A percentile compares a stretch with the other conserved stretches of the same genome.
These are phyloP conservation scores for Yarrowia sp. DNA, from an alignment of 805 yeast species.

Conservation along the genomic window DNA sequence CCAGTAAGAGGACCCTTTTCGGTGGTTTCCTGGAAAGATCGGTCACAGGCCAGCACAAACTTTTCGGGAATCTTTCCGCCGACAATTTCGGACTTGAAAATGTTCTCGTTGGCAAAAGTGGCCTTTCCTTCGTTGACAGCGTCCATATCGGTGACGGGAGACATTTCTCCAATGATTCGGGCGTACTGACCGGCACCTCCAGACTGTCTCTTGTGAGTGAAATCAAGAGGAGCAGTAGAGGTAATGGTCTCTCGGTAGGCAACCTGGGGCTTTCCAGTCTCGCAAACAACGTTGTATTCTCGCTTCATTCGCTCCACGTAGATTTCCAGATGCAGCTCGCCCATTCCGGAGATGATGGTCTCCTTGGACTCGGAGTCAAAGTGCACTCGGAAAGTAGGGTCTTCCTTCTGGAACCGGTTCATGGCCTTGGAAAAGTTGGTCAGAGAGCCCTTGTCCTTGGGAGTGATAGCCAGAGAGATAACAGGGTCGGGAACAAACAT, in stretches of 20 bases:
- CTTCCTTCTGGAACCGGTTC: constrained; percentile 97
- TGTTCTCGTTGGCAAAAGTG: constrained; percentile 44
- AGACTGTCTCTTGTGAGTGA: constrained; percentile 94
- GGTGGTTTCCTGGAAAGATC: constrained; percentile 91
- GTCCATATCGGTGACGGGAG: constrained; percentile 46
- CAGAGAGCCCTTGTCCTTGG: constrained; percentile 73
- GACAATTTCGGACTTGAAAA: constrained; percentile 80
- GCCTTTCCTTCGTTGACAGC: constrained; percentile 38
- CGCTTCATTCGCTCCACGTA: constrained; percentile 98
- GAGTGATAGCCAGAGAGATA: constrained; percentile 84
- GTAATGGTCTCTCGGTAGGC: constrained; percentile 93
- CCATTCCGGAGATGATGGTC: constrained; percentile 96
- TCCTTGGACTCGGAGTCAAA: constrained; percentile 90
- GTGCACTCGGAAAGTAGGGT: constrained; percentile 94
- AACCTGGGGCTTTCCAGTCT: constrained; percentile 96
- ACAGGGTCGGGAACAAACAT: constrained; percentile 99
- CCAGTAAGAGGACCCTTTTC: constrained; percentile 97
- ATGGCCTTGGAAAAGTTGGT: constrained; percentile 94
- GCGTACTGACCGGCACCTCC: constrained; percentile 99
- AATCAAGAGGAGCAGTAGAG: constrained; percentile 72
- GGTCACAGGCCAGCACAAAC: constrained; percentile 86
- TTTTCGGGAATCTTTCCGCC: constrained; percentile 98
- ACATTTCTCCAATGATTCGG: constrained; percentile 82
- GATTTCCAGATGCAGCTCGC: constrained; percentile 94
- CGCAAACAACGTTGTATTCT: constrained; percentile 93